A percentile compares a stretch with the other conserved stretches of the same genome.
Evolutionary conservation across 139 green algal genomes (phyloP).

Genomic region (Desmodesmus armatus): DNA sequence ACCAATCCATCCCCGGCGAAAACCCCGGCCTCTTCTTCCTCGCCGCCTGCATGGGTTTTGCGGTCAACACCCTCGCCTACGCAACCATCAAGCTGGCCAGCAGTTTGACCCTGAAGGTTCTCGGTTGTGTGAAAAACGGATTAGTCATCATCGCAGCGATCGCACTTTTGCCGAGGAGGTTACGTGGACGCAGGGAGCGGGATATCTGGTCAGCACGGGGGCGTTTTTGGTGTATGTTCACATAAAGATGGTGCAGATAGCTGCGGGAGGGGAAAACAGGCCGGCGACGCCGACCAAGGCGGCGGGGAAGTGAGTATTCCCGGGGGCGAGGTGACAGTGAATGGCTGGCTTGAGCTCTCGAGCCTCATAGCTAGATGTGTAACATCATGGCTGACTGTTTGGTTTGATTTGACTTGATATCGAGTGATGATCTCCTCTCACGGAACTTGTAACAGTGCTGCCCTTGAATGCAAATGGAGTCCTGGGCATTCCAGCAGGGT

Average conservation of each 20-base stretch:
- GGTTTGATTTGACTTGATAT: too few relatives aligned
- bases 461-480: too few relatives aligned
- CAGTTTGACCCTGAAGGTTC: constrained; percentile 50
- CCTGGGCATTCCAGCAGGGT: too few relatives aligned
- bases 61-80: constrained; percentile 88
- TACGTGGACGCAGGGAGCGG: constrained; percentile 63
- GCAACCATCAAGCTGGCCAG: constrained; percentile 84
- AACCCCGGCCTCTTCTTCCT: constrained; percentile 62
- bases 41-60: constrained; percentile 87
- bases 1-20: constrained; percentile 48
- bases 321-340: too few relatives aligned
- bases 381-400: too few relatives aligned
- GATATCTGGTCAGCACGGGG: constrained; percentile 70
- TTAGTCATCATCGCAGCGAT: constrained; percentile 77
- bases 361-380: too few relatives aligned
- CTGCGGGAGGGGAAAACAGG: constrained; percentile 4
- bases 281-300: too few relatives aligned
- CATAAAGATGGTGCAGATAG: constrained; percentile 79
- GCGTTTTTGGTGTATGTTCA: constrained; percentile 82
- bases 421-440: too few relatives aligned
- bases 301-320: too few relatives aligned
- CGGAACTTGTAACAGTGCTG: too few relatives aligned
- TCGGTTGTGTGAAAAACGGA: constrained; percentile 85
- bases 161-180: constrained; percentile 68
- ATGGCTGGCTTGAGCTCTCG: too few relatives aligned